A percentile compares a stretch with the other conserved stretches of the same genome.
phyloP scores from a whole-genome alignment of 2,329 filamentous ascomycete genomes.

The Hypoxylon sp. region DNA sequence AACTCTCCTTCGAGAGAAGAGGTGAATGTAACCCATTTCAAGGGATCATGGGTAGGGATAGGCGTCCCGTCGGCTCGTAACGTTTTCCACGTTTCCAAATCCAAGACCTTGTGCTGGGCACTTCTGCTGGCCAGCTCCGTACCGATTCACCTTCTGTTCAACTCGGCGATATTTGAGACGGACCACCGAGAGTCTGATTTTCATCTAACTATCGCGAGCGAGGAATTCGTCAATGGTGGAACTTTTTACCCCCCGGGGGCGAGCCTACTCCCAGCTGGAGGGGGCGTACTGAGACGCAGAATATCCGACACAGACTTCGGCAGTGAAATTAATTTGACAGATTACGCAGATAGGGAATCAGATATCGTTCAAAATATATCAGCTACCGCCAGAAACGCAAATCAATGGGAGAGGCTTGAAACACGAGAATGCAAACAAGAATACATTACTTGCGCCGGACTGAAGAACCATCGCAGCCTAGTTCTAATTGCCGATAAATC shows the following conservation, averaged over 20 bases:
- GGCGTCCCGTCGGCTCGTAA: slow-evolving; percentile 59
- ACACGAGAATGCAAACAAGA: slow-evolving; percentile 35
- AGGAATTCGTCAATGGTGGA: slow-evolving; percentile 4
- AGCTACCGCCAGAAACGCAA: neutral
- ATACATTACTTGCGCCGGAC: slow-evolving; percentile 26
- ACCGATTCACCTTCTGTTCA: slow-evolving; percentile 49
- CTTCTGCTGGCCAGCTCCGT: slow-evolving; percentile 44
- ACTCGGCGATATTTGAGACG: slow-evolving; percentile 24
- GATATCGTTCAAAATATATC: slow-evolving; percentile 5
- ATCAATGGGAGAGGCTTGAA: slow-evolving; percentile 2
- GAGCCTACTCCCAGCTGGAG: slow-evolving; percentile 9
- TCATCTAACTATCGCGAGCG: slow-evolving; percentile 21
- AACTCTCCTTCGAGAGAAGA: slow-evolving; percentile 62
- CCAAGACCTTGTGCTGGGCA: slow-evolving; percentile 41
- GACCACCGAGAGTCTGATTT: slow-evolving; percentile 17
- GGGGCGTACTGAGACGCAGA: neutral
- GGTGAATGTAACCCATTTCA: slow-evolving; percentile 60
- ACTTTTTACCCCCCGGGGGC: slow-evolving; percentile 29
- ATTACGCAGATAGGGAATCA: slow-evolving; percentile 15
- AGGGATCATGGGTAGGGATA: slow-evolving; percentile 58
- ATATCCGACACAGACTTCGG: neutral
- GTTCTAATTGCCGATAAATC: slow-evolving; percentile 31
- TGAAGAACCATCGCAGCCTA: slow-evolving; percentile 19
- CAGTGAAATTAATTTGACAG: neutral
- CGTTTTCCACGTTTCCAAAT: slow-evolving; percentile 43